Percentiles rank a stretch among this genome's conserved stretches.
These are phyloP conservation scores for Nemania bipapillata DNA, from an alignment of 2,329 filamentous ascomycete species.

Conservation along the genomic window DNA sequence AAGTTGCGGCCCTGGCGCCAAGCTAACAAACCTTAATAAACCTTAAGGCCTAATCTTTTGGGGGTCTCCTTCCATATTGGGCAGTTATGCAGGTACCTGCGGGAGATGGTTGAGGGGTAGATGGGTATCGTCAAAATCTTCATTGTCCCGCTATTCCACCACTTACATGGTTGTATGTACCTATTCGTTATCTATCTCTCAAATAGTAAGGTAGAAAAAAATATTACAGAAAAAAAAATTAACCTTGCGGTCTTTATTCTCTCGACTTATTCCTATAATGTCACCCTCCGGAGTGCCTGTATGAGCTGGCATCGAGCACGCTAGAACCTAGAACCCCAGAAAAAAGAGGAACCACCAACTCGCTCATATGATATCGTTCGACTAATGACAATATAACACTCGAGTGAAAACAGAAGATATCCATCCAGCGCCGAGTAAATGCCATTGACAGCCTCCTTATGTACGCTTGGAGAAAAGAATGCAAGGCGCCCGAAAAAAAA, in stretches of 20 bases:
- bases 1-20: neutral
- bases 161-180: neutral
- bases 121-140: slow-evolving; percentile 9
- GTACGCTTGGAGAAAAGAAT: neutral
- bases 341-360: slow-evolving; percentile 6
- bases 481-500: neutral
- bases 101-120: slow-evolving; percentile 19
- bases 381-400: neutral
- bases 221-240: neutral
- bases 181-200: slow-evolving; percentile 6
- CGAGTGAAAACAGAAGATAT: slow-evolving; percentile 7
- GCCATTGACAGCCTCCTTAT: slow-evolving; percentile 20
- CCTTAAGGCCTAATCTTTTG: neutral
- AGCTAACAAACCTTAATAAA: slow-evolving; percentile 1
- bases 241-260: slow-evolving; percentile 26
- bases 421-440: slow-evolving; percentile 21
- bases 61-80: slow-evolving; percentile 27
- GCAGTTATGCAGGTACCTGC: slow-evolving; percentile 31
- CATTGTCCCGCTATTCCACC: neutral
- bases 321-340: neutral
- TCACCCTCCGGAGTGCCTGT: slow-evolving; percentile 1
- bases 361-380: slow-evolving; percentile 13
- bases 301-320: slow-evolving; percentile 10
- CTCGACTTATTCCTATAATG: neutral
- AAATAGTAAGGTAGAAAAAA: neutral